phyloP scores from a whole-genome alignment of 495 filamentous ascomycete genomes.

The Hypoxylon perforatum region DNA sequence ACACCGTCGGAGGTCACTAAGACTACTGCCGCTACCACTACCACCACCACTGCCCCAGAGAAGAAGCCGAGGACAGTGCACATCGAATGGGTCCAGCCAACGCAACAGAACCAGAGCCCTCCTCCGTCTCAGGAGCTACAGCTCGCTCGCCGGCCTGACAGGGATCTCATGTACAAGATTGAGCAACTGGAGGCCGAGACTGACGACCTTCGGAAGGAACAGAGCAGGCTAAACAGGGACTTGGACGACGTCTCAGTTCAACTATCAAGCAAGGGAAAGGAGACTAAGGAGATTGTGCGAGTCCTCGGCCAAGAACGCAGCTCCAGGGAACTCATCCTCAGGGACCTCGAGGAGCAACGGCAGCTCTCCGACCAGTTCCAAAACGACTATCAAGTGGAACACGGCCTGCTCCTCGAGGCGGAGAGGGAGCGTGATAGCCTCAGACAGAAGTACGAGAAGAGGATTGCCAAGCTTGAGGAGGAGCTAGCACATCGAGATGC shows the following conservation, averaged over 20 bases:
- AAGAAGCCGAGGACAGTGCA: conserved; percentile 47
- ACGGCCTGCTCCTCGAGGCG: conserved; percentile 50
- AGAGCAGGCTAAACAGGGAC: conserved; percentile 46
- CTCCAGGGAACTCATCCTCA: conserved; percentile 44
- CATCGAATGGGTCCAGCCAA: conserved; percentile 44
- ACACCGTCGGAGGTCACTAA: conserved; percentile 42
- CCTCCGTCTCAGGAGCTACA: conserved; percentile 40
- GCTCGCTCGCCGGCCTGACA: conserved; percentile 43
- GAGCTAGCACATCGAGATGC: conserved; percentile 48
- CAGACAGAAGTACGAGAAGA: conserved; percentile 45
- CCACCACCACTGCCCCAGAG: conserved; percentile 27
- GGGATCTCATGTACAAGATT: conserved; percentile 50
- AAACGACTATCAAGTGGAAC: conserved; percentile 52
- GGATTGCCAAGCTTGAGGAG: conserved; percentile 46
- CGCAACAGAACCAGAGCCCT: conserved; percentile 8
- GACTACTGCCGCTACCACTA: conserved; percentile 15
- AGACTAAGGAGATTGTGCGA: conserved; percentile 45
- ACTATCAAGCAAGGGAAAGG: conserved; percentile 33
- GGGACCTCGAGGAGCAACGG: conserved; percentile 55
- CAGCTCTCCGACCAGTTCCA: conserved; percentile 56
- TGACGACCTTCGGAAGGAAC: conserved; percentile 48
- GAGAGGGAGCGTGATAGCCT: conserved; percentile 55
- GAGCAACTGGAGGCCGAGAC: conserved; percentile 57
- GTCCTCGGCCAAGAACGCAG: conserved; percentile 41
- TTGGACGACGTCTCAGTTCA: conserved; percentile 47